Base-by-base conservation (phyloP, 2,329 filamentous ascomycete species). In the Arthrobotrys pseudoclavata region DNA sequence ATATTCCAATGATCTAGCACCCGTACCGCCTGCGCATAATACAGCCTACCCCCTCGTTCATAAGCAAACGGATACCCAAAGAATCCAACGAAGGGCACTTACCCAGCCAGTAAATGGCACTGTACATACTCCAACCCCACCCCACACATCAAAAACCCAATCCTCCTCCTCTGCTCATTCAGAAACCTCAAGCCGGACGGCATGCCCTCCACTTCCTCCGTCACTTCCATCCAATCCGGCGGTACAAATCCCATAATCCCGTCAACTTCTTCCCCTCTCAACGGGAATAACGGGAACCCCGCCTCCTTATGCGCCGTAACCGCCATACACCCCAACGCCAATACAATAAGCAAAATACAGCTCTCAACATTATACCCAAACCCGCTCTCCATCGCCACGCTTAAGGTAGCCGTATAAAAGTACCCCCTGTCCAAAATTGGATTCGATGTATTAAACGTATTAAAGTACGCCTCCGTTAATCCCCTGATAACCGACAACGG, bases 1-100 rank as follows among this genome's bases (percentile, higher is more conserved):
- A 86, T 87, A 20, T 85, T 84, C 86, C 86, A 88, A 3, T 86
- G 86, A 77, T 88, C 87, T 79, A 87, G 85, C 0, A 86, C 86
- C 31, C 87, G 86, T 24, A 87, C 81, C 0, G 86, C 85, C 76
- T 88, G 87, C 6, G 84, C 85, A 78, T 87, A 87, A 79, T 87
- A 87, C 50, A 86, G 82, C 83, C 76, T 61, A n/a, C 22, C n/a
- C 2, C 4, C 52, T 20, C n/a, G 15, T n/a, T 7, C 3, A 18
- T 76, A n/a, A 53, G 57, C 1, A 13, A 69, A 31, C 18, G 6
- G 63, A 80, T 10, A 80, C 69, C 2, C n/a, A 24, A 1, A 10
- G 42, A 42, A 4, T 26, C 34, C 13, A n/a, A n/a, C 3, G 12
- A 10, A n/a, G 10, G 20, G 18, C 7, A 53, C 79, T 12, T 60